These are phyloP conservation scores for Termitomyces sp. DNA, from an alignment of 768 basidiomycete genomes.

Conservation along the genomic window DNA sequence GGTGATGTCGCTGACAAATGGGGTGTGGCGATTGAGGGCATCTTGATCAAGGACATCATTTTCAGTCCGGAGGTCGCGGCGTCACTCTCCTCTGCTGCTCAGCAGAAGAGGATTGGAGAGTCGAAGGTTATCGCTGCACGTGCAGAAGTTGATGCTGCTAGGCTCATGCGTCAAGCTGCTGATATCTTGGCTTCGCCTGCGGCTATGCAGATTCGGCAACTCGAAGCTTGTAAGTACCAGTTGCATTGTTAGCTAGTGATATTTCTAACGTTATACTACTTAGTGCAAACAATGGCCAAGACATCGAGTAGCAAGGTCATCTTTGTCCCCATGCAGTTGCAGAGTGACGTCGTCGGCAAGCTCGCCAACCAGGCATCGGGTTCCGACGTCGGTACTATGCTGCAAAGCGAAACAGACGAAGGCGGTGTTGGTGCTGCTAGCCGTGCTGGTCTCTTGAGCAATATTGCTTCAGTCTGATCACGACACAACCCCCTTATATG, in stretches of 20 bases:
- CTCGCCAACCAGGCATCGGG: constrained; percentile 29
- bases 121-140: constrained; percentile 94
- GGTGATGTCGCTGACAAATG: constrained; percentile 91
- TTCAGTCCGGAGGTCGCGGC: constrained; percentile 89
- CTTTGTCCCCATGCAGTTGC: constrained; percentile 91
- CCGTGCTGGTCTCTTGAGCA: constrained; percentile 51
- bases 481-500: neutral
- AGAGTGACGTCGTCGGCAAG: constrained; percentile 64
- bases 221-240: constrained; percentile 68
- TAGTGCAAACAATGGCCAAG: constrained; percentile 91
- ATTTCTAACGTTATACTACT: neutral
- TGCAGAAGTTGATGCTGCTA: constrained; percentile 92
- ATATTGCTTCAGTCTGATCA: constrained; percentile 42
- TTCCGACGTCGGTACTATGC: constrained; percentile 24
- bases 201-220: constrained; percentile 97
- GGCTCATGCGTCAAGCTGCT: constrained; percentile 95
- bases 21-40: constrained; percentile 96
- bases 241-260: neutral
- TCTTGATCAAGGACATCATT: constrained; percentile 93
- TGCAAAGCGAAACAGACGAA: constrained; percentile 37
- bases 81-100: constrained; percentile 90
- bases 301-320: constrained; percentile 86
- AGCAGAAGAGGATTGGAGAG: constrained; percentile 96
- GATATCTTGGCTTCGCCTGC: constrained; percentile 93
- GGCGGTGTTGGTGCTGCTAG: constrained; percentile 36